A percentile compares a stretch with the other conserved stretches of the same genome.
Conservation (phyloP, 768 basidiomycete genomes). For the Fistulinella prunicolor region DNA sequence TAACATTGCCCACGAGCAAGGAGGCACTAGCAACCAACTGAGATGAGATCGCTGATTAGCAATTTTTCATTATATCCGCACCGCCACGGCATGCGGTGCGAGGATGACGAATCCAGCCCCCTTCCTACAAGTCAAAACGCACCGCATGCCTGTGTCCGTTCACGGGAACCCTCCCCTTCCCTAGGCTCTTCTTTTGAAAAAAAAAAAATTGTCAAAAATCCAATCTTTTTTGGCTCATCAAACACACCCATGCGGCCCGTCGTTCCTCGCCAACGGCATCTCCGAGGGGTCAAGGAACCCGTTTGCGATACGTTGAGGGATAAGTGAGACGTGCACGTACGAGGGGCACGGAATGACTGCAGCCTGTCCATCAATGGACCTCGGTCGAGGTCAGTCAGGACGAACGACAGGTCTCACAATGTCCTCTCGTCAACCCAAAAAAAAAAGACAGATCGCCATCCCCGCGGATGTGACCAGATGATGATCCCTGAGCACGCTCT, state of each 20-base stretch:
- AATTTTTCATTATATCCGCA: conserved; percentile 27
- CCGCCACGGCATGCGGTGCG: conserved; percentile 28
- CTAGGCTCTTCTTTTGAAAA: background rate
- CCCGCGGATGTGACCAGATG: conserved; percentile 20
- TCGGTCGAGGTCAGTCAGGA: conserved; percentile 1
- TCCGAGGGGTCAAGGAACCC: conserved; percentile 16
- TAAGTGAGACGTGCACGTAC: background rate
- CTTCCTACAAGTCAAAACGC: conserved; percentile 1
- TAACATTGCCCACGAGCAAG: conserved; percentile 27
- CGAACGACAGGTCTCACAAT: too few relatives aligned
- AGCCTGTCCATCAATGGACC: conserved; percentile 5
- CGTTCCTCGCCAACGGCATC: conserved; percentile 12
- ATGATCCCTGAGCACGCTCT: conserved; percentile 6
- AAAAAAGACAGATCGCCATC: conserved; percentile 14
- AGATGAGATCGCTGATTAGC: conserved; percentile 25
- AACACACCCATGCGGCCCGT: conserved; percentile 6
- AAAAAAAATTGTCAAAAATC: background rate
- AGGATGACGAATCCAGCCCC: conserved; percentile 16
- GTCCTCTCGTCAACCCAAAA: background rate
- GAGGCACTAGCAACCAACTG: conserved; percentile 26
- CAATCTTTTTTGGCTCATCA: conserved; percentile 5
- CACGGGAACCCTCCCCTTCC: conserved; percentile 12
- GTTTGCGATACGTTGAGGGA: background rate
- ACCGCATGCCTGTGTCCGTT: conserved; percentile 23
- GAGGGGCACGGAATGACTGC: conserved; percentile 5